Base-by-base conservation (phyloP, 805 yeast species). In the Kregervanrija fluxuum region DNA sequence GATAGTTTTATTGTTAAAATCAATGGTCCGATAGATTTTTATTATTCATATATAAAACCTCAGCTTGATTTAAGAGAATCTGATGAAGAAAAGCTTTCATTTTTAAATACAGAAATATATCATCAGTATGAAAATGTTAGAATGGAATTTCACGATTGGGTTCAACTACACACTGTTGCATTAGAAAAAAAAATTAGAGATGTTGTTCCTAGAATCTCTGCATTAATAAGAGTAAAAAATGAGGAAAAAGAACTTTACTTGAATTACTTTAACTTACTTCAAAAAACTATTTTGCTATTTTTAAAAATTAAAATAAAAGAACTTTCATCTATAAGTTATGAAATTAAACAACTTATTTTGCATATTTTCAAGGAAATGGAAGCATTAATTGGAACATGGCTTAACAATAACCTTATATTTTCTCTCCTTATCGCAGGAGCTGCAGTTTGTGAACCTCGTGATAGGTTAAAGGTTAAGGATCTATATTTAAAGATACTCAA, bases 341-440 rank as follows among this genome's bases (percentile, higher is more conserved):
- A 54, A 36, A 50, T 55, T 14, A 55, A 55, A 30, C 45, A 55
- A 11, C 13, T 55, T 30, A 15, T 54, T 22, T 16, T 55, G 22
- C 50, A 51, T 35, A 32, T 55, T n/a, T 53, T 52, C 32, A 44
- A 52, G 28, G 37, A 49, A 10, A 44, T 56, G 48, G 37, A 50
- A 34, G 45, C 41, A 9, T 44, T 57, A 6, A 15, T 47, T 1
- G 37, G 30, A 6, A 46, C 53, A 1, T 44, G 40, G 30, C 45
- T 56, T 17, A 44, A 38, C 15, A 38, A 49, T n/a, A 46, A 51
- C 35, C 30, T 57, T 17, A 37, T 54, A 4, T 56, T 57, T 37
- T 53, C 61, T 3, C 41, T 57, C 11, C 40, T 57, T 3, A 51
- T 57, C 5, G 47, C 51, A 3, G 61, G 60, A 2, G 60, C 59